Evolutionary conservation across 192 early-diverging fungal genomes (phyloP).

Genomic region (Backusella psychrophila): DNA sequence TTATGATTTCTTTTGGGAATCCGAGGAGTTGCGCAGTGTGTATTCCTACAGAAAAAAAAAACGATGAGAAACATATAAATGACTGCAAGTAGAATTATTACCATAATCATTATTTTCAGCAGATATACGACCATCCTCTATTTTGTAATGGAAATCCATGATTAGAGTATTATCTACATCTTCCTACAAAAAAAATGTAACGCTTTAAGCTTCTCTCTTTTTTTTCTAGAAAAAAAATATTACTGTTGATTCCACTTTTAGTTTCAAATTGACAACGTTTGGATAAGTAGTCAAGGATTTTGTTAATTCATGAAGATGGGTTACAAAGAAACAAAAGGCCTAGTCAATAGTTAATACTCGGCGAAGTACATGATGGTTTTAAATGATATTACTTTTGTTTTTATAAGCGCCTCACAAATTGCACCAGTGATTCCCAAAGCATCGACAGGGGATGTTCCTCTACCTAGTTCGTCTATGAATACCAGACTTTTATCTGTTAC

Average conservation of each 20-base stretch:
- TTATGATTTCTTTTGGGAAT: background rate
- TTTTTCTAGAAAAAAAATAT: background rate
- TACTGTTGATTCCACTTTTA: constrained; percentile 44
- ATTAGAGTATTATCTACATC: constrained; percentile 9
- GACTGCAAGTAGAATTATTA: background rate
- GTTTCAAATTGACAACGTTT: constrained; percentile 60
- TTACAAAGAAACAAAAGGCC: constrained; percentile 57
- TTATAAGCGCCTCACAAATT: constrained; percentile 57
- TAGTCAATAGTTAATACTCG: background rate
- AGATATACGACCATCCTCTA: constrained; percentile 43
- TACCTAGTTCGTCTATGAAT: constrained; percentile 90
- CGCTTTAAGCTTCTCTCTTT: background rate
- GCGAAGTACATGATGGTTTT: too few species aligned
- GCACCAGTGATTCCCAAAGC: constrained; percentile 74
- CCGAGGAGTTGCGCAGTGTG: constrained; percentile 3
- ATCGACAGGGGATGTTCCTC: constrained; percentile 65
- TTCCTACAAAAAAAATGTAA: background rate
- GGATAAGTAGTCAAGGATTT: constrained; percentile 36
- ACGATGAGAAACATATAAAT: background rate
- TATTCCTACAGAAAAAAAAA: background rate
- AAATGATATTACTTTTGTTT: constrained; percentile 44
- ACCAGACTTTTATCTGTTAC: constrained; percentile 68
- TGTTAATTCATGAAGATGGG: constrained; percentile 75
- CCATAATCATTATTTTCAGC: constrained; percentile 45
- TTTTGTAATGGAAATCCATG: constrained; percentile 45